Percentiles rank a stretch among this genome's conserved stretches.
phyloP scores from a whole-genome alignment of 2,329 filamentous ascomycete species.

The Beauveria caledonica region DNA sequence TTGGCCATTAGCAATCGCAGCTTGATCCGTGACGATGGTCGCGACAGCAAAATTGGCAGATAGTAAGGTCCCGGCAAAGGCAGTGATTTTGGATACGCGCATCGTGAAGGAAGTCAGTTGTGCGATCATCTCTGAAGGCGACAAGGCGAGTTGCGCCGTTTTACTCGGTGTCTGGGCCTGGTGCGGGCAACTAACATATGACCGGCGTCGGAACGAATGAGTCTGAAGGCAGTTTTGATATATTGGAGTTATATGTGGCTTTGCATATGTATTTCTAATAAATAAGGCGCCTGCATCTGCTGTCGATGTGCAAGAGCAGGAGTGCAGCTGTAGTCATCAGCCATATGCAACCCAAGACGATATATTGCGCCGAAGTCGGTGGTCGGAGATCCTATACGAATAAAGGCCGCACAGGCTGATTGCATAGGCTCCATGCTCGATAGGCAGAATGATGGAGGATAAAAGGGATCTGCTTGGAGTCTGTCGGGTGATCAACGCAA shows the following conservation, averaged over 20 bases:
- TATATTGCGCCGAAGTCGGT: neutral
- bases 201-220: no score
- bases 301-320: neutral
- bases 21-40: conserved; percentile 16
- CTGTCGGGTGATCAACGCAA: neutral
- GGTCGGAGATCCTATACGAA: neutral
- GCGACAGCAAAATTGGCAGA: neutral
- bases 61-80: neutral
- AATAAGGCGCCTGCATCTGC: neutral
- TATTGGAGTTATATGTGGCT: neutral
- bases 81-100: neutral
- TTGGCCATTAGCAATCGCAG: conserved; percentile 7
- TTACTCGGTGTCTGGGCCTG: neutral
- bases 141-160: no score
- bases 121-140: neutral
- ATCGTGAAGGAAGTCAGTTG: neutral
- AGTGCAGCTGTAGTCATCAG: neutral
- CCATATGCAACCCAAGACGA: neutral
- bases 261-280: neutral
- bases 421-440: neutral
- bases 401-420: no score
- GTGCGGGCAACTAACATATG: neutral
- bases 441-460: neutral
- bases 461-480: neutral
- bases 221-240: no score